Evolutionary conservation across 2,329 filamentous ascomycete species (phyloP), one percentile per base, ranked within the genome.

Genomic region (Colletotrichum eleusines): DNA sequence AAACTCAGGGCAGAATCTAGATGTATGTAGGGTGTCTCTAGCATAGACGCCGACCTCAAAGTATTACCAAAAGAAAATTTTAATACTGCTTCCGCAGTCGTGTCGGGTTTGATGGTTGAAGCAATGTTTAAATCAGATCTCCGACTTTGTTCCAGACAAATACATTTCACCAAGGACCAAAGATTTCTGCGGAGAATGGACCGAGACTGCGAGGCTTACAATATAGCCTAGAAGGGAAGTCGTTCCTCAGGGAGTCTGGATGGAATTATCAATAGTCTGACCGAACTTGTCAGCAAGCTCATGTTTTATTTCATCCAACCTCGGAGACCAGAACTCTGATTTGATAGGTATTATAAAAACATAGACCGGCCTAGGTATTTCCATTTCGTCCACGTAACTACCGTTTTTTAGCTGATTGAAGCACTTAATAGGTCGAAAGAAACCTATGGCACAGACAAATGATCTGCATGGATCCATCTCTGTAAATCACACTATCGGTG

Each of bases 401-500:
- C 20, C 28, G 46, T 31, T n/a, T 16, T 31, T 16, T 9, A 53
- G n/a, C 11, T 42, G 23, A 23, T 42, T 20, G 33, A 20, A 16
- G 9, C 2, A 35, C 8, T 28, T 8, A 63, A 44, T 23, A n/a
- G 9, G 16, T 53, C 11, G 8, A 33, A n/a, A 31, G 14, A n/a
- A 35, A 62, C 18, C 18, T 26, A 16, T 12, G 5, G 7, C 23
- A 0, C 33, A n/a, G 35, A 40, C 4, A 53, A 53, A 23, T 26
- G 57, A 61, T 67, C 63, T 50, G 35, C 67, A 51, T 35, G 28
- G 23, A 28, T 66, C 57, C 62, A 51, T 46, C 28, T 33, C 50
- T 28, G 63, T 70, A 40, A 66, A 61, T 67, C 35, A 35, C 31
- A 16, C 57, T 48, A 57, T 48, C 57, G 58, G 61, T 40, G 35